Evolutionary conservation across 805 yeast genomes (phyloP).

Genomic region (Jamesozyma hellenica): DNA sequence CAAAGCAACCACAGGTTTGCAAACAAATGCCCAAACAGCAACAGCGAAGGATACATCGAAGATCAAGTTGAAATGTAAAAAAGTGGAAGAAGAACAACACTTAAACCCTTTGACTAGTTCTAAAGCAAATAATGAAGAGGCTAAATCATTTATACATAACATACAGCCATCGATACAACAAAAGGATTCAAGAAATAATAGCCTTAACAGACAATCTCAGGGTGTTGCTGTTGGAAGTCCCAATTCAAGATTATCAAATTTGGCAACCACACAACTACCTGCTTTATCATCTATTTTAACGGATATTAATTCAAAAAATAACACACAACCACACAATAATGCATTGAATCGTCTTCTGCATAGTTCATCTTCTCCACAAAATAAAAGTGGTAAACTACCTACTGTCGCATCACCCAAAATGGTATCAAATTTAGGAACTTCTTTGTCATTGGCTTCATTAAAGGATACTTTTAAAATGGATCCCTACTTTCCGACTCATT

Average conservation of each 20-base stretch:
- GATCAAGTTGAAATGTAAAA: no score
- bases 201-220: neutral
- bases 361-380: neutral
- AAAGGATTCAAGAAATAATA: neutral
- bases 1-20: neutral
- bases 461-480: conserved; percentile 5
- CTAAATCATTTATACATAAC: neutral
- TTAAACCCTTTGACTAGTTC: neutral
- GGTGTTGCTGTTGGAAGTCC: neutral
- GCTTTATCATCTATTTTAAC: conserved; percentile 4
- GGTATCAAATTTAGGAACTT: neutral
- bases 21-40: neutral
- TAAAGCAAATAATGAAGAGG: neutral
- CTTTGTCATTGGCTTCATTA: conserved; percentile 3
- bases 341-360: neutral
- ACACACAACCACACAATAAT: neutral
- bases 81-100: no score
- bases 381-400: neutral
- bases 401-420: neutral
- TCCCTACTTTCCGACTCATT: neutral
- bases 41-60: neutral
- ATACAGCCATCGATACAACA: neutral
- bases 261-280: conserved; percentile 2
- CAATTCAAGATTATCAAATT: neutral
- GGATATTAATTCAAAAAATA: neutral